phyloP scores from a whole-genome alignment of 306 rosid genomes.

The Fagus crenata region DNA sequence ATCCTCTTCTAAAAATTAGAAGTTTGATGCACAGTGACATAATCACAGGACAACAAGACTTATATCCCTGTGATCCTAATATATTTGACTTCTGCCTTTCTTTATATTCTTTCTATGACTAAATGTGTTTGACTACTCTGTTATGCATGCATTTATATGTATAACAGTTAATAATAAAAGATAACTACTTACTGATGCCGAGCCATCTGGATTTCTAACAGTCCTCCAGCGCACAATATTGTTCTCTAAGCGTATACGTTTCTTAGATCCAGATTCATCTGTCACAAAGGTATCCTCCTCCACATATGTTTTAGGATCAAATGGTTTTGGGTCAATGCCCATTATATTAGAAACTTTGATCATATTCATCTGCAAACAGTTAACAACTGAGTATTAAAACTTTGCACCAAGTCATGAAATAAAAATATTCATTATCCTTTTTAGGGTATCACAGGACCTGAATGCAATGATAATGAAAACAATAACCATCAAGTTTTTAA shows the following conservation, averaged over 20 bases:
- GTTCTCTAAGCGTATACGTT: constrained; percentile 94
- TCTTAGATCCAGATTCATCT: constrained; percentile 91
- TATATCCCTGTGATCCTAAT: neutral
- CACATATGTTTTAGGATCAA: constrained; percentile 87
- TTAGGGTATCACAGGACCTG: neutral
- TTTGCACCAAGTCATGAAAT: constrained; percentile 20
- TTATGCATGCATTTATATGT: constrained; percentile 1
- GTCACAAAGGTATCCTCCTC: constrained; percentile 98
- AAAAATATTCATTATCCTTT: constrained; percentile 19
- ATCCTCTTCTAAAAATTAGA: neutral
- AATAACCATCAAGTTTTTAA: neutral
- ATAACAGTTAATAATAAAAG: constrained; percentile 23
- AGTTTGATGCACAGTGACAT: neutral
- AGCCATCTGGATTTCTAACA: constrained; percentile 69
- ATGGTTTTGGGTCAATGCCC: constrained; percentile 90
- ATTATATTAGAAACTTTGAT: constrained; percentile 95
- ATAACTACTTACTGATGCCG: constrained; percentile 58
- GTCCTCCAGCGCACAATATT: constrained; percentile 92
- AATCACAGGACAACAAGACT: neutral
- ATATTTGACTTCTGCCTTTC: constrained; percentile 1
- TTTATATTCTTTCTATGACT: neutral
- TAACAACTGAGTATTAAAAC: constrained; percentile 15
- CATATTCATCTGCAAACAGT: constrained; percentile 82
- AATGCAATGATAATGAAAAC: neutral
- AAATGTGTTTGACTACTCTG: neutral